Conservation (phyloP, 257 asterid species). For the Forsythia viridissima region DNA sequence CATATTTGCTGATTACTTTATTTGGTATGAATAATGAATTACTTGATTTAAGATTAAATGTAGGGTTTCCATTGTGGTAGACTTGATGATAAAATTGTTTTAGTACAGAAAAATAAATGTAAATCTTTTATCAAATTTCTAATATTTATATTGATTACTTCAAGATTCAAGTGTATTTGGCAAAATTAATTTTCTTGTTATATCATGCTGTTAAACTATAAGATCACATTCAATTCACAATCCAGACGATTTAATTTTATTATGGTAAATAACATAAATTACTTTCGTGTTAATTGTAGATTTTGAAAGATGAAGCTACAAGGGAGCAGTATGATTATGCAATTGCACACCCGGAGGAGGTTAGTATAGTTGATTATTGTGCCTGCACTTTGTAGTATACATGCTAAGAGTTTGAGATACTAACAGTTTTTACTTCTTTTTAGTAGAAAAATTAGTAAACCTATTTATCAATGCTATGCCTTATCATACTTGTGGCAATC, state of each 20-base stretch:
- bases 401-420: conserved; percentile 13
- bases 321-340: conserved; percentile 98
- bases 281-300: conserved; percentile 43
- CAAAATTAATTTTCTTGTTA: neutral
- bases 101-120: neutral
- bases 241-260: neutral
- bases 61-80: neutral
- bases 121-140: neutral
- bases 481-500: neutral
- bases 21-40: neutral
- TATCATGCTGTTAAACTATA: neutral
- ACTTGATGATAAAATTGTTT: neutral
- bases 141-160: neutral
- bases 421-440: neutral
- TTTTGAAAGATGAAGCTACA: conserved; percentile 91
- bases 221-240: neutral
- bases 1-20: neutral
- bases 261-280: conserved; percentile 1
- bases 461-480: neutral
- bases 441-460: neutral
- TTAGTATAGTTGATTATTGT: conserved; percentile 30
- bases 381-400: conserved; percentile 9
- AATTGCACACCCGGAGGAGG: conserved; percentile 98
- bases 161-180: neutral
- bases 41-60: neutral